phyloP scores from a whole-genome alignment of 2,329 filamentous ascomycete species.

The Arthrinium puccinioides region DNA sequence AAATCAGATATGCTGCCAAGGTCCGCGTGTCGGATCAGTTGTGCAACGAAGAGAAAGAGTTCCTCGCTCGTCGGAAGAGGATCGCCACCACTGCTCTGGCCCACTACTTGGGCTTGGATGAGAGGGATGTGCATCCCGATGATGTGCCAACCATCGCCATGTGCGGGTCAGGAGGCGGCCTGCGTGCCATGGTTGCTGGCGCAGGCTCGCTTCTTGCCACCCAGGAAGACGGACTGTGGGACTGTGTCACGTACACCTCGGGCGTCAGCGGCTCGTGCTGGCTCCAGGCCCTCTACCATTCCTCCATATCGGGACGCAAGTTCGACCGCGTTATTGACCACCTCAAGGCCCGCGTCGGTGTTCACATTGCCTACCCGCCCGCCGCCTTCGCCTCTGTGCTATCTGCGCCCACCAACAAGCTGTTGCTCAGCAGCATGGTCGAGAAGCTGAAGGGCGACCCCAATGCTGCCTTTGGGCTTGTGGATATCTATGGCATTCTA shows the following conservation, averaged over 20 bases:
- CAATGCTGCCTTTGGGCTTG: conserved; percentile 75
- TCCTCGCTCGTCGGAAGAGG: conserved; percentile 59
- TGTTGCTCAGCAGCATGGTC: conserved; percentile 77
- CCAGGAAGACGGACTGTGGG: conserved; percentile 81
- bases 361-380: conserved; percentile 91
- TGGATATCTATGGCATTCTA: conserved; percentile 86
- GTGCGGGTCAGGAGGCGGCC: conserved; percentile 86
- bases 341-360: conserved; percentile 73
- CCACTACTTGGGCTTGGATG: conserved; percentile 70
- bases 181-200: conserved; percentile 84
- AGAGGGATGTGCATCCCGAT: conserved; percentile 79
- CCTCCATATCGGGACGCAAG: conserved; percentile 63
- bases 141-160: conserved; percentile 91
- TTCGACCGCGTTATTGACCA: conserved; percentile 71
- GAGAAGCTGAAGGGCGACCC: conserved; percentile 85
- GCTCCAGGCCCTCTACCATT: conserved; percentile 84
- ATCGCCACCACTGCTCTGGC: conserved; percentile 69
- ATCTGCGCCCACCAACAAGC: conserved; percentile 90
- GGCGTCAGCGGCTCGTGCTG: conserved; percentile 96
- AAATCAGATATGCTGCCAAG: conserved; percentile 73
- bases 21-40: conserved; percentile 78
- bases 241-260: conserved; percentile 90
- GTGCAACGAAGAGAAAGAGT: conserved; percentile 76
- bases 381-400: conserved; percentile 73
- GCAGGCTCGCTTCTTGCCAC: conserved; percentile 80